A percentile compares a stretch with the other conserved stretches of the same genome.
phyloP scores from a whole-genome alignment of 2,329 filamentous ascomycete species.

The Cladophialophora chaetospira region DNA sequence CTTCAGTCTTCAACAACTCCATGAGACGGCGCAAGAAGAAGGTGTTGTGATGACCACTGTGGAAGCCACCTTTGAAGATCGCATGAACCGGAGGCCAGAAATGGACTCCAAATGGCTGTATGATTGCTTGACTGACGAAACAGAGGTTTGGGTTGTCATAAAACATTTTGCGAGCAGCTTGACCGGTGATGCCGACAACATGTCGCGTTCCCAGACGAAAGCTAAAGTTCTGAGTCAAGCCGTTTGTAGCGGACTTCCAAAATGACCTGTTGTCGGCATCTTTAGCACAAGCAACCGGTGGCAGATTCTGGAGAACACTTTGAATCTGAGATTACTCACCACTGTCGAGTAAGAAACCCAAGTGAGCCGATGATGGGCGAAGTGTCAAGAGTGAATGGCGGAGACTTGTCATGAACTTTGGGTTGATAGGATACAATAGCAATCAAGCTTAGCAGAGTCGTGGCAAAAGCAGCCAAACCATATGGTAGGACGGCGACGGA shows the following conservation, averaged over 20 bases:
- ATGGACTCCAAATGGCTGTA: neutral
- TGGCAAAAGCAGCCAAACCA: neutral
- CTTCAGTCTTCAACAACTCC: neutral
- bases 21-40: neutral
- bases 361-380: neutral
- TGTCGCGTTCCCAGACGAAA: neutral
- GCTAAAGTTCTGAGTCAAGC: neutral
- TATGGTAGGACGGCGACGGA: neutral
- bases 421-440: neutral
- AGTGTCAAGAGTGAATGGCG: neutral
- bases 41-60: neutral
- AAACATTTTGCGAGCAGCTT: neutral
- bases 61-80: neutral
- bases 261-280: neutral
- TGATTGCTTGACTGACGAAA: neutral
- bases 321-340: too few species aligned
- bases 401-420: neutral
- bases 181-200: neutral
- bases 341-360: neutral
- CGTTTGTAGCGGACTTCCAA: neutral
- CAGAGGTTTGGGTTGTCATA: neutral
- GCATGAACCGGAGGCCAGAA: neutral
- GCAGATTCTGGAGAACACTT: too few species aligned
- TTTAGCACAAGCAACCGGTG: neutral
- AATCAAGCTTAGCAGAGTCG: neutral